These are phyloP conservation scores for Nicotiana sylvestris DNA, from an alignment of 257 asterid species.

Conservation along the genomic window DNA sequence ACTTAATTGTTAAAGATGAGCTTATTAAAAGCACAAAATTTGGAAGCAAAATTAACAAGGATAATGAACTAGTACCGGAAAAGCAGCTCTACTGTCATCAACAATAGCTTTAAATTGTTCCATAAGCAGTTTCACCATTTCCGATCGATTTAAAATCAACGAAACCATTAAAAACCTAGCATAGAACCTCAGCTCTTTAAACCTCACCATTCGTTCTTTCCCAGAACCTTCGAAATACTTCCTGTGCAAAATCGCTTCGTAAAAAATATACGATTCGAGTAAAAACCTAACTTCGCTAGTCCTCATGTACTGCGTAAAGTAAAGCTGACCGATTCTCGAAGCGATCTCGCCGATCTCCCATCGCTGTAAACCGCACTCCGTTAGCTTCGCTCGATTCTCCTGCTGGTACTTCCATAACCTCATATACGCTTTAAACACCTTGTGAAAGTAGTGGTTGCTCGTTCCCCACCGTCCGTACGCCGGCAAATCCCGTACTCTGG, in stretches of 20 bases:
- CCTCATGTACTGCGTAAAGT: constrained; percentile 83
- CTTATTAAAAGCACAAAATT: neutral
- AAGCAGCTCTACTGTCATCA: constrained; percentile 65
- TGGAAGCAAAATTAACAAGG: neutral
- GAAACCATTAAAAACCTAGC: constrained; percentile 93
- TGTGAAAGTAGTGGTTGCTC: constrained; percentile 63
- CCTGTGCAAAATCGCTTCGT: constrained; percentile 83
- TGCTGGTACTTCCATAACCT: constrained; percentile 90
- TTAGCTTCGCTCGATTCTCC: constrained; percentile 65
- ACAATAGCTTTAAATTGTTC: constrained; percentile 78
- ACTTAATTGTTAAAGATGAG: neutral
- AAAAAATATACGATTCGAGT: constrained; percentile 80
- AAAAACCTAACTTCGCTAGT: constrained; percentile 90
- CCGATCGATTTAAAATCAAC: constrained; percentile 61
- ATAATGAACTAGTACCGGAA: constrained; percentile 48
- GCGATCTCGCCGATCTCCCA: constrained; percentile 99
- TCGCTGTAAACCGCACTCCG: constrained; percentile 73
- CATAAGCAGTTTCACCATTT: constrained; percentile 70
- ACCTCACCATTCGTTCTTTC: constrained; percentile 75
- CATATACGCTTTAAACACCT: constrained; percentile 84
- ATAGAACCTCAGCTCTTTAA: constrained; percentile 89
- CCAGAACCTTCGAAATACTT: constrained; percentile 75
- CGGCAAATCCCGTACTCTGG: constrained; percentile 92
- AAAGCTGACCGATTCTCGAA: constrained; percentile 93
- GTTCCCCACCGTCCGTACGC: constrained; percentile 59